Base-by-base conservation (phyloP, 805 yeast genomes). In the Deakozyma indianensis region DNA sequence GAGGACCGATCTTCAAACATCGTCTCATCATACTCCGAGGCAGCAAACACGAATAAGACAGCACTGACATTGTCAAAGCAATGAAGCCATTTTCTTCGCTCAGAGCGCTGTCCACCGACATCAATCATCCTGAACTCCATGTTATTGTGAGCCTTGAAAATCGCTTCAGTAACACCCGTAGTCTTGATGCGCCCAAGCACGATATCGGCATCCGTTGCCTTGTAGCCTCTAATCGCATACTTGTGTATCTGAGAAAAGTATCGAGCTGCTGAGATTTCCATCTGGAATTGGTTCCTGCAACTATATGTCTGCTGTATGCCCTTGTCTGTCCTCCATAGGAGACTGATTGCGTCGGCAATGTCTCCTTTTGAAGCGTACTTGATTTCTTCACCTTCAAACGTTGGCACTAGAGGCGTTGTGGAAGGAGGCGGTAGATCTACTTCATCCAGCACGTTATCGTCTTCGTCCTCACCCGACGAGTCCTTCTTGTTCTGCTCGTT, bases 91-190 rank as follows among this genome's bases (percentile, higher is more conserved):
- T 92, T 90, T 57, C 83, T 84, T 45, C 98, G 78, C 66, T 92
- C 98, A 2, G 94, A 78, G 55, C 98, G 71, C 63, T 92, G 98
- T 1, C 98, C 98, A 45, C 98, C 98, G 3, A 96, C 97, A 68
- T 92, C 98, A 41, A 87, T 66, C 38, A 92, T 84, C 56, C 77
- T 78, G 59, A 88, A 80, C 51, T 70, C 75, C 42, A 77, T 72
- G 2, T 76, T 70, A 43, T 68, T 68, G n/a, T n/a, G n/a, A 49
- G 90, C 76, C 46, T 70, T 69, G 64, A 92, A 88, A 45, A 70
- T 74, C 3, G 92, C 82, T 60, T 90, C 95, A 1, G 94, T 83
- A 45, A 92, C 86, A 2, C 98, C 98, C 0, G 96, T 88, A 14
- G 98, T 90, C 64, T 90, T 88, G 55, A 92, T 84, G 28, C 98